These are phyloP conservation scores for Mycena sp. DNA, from an alignment of 1,284 basidiomycete species.

Conservation along the genomic window DNA sequence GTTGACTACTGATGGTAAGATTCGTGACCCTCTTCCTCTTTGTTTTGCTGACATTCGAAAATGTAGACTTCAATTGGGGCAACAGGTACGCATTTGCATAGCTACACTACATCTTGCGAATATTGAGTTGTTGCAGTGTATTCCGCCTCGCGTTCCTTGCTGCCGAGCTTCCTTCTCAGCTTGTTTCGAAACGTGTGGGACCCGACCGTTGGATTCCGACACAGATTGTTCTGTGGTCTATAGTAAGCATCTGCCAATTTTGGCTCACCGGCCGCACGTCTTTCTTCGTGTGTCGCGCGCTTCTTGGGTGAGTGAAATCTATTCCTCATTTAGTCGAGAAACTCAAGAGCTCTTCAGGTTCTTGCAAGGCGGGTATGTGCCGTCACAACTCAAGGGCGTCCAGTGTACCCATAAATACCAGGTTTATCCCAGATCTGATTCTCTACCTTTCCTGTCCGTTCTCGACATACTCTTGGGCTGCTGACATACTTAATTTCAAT, in stretches of 20 bases:
- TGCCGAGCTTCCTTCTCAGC: slow-evolving; percentile 78
- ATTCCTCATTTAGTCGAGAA: neutral
- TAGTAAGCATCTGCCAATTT: slow-evolving; percentile 63
- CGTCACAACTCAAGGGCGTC: neutral
- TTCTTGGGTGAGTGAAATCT: slow-evolving; percentile 51
- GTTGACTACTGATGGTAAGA: slow-evolving; percentile 64
- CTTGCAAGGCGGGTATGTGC: slow-evolving; percentile 66
- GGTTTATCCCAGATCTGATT: slow-evolving; percentile 72
- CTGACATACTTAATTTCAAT: slow-evolving; percentile 11
- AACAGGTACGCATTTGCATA: slow-evolving; percentile 50
- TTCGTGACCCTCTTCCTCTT: neutral
- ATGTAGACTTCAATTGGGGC: slow-evolving; percentile 71
- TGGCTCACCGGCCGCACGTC: slow-evolving; percentile 67
- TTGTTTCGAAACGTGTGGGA: slow-evolving; percentile 77
- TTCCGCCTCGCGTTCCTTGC: slow-evolving; percentile 68
- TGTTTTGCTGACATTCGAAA: neutral
- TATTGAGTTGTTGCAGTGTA: slow-evolving; percentile 39
- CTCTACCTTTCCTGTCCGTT: slow-evolving; percentile 71
- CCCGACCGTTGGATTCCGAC: slow-evolving; percentile 80
- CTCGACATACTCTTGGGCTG: neutral
- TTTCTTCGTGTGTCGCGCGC: slow-evolving; percentile 59
- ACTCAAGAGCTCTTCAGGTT: slow-evolving; percentile 49
- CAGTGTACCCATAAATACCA: slow-evolving; percentile 26
- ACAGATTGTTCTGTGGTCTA: slow-evolving; percentile 52
- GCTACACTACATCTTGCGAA: neutral